Evolutionary conservation across 805 yeast genomes (phyloP), one percentile per base, ranked within the genome.

Genomic region (Metschnikowia chrysomelidarum): DNA sequence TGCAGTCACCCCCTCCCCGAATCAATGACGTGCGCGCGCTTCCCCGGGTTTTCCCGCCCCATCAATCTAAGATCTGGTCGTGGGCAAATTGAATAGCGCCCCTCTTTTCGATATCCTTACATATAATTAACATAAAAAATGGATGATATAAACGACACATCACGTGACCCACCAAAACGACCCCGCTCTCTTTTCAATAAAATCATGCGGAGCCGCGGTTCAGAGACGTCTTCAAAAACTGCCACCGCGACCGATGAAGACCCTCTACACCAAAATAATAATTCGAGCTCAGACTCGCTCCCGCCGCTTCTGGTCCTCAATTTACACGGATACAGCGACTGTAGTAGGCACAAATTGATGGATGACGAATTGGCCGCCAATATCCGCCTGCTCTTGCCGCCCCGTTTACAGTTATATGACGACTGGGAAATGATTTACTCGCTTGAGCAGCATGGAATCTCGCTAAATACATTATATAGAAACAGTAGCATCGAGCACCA

Each of bases 401-500:
- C 86, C 4, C 67, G 97, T 30, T 64, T 85, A 24, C 96, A 87
- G 56, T 67, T 91, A 16, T 76, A 76, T 42, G 80, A 82, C 24
- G 73, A 73, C 5, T 93, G 98, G 98, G 60, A 71, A 5, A 59
- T 93, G 32, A 58, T 80, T 2, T 91, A 89, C 55, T 82, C 93
- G n/a, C 60, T 87, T 41, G 97, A 89, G 48, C 96, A 87, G 57
- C 86, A 88, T 56, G 98, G 98, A 0, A 81, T 95, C 0, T 85
- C 96, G 0, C 58, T 91, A 35, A 78, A 75, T 39, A 88, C 98
- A 0, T 59, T 93, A 12, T 91, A 89, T 55, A 63, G 73, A 11
- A 64, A 69, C 29, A 59, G 76, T 36, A 64, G 64, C 29, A 82
- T 83, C 0, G 64, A 56, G 7, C 46, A 53, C 38, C 71, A 67